phyloP scores from a whole-genome alignment of 108 stramenopile genomes.

The Fragilaria crotonensis region DNA sequence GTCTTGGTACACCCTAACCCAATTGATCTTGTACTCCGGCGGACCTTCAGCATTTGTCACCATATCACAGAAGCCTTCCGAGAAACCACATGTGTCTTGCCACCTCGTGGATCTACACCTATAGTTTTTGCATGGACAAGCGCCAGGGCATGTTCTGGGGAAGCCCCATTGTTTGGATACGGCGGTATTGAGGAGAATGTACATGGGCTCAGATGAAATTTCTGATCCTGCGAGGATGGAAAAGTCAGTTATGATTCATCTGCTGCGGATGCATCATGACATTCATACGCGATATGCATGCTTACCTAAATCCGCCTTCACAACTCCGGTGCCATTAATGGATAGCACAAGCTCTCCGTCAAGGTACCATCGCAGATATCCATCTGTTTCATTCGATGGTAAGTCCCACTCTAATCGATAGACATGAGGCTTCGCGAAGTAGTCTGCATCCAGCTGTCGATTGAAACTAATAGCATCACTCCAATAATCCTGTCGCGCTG shows the following conservation, averaged over 20 bases:
- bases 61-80: constrained; percentile 87
- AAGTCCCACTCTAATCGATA: constrained; percentile 95
- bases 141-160: constrained; percentile 58
- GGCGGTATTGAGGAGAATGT: constrained; percentile 93
- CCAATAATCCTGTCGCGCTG: constrained; percentile 77
- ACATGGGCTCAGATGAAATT: constrained; percentile 91
- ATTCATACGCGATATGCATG: not conserved
- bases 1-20: constrained; percentile 88
- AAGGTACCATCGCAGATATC: constrained; percentile 86
- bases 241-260: no score
- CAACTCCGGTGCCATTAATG: constrained; percentile 62
- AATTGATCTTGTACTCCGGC: constrained; percentile 79
- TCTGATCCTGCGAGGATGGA: constrained; percentile 46
- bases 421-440: constrained; percentile 78
- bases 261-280: not conserved
- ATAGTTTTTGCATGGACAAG: constrained; percentile 74
- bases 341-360: constrained; percentile 79
- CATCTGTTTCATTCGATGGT: constrained; percentile 50
- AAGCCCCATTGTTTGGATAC: constrained; percentile 92
- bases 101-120: constrained; percentile 77
- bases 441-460: constrained; percentile 54
- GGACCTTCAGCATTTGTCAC: constrained; percentile 29
- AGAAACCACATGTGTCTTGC: constrained; percentile 74
- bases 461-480: constrained; percentile 93
- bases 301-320: constrained; percentile 38